Evolutionary conservation across 768 basidiomycete species (phyloP), one percentile per base, ranked within the genome.

Genomic region (Hebeloma cylindrosporum): DNA sequence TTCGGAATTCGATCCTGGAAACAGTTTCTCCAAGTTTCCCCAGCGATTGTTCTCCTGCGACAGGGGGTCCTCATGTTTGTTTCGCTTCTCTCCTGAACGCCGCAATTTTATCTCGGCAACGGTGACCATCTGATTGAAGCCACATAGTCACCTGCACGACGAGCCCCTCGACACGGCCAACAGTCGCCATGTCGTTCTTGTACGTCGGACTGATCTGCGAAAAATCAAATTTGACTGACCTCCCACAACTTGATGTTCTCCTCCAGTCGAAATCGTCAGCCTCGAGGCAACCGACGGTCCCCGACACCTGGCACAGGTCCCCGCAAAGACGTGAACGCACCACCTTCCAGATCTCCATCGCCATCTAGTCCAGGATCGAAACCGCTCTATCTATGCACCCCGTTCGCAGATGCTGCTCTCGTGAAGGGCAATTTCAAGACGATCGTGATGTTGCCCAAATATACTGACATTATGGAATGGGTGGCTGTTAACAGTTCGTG

Each of bases 391-490:
- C 77, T 97, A 8, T 95, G 88, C 65, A 88, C 88, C 42, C 94
- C 94, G 3, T 98, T 98, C 64, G 91, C 88, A 43, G 93, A 95
- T 56, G 87, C 93, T 2, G 92, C 95, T 0, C 77, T 98, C 32
- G 94, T 98, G 47, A 97, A 95, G 65, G 95, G 95, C 17, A 96
- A 93, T 67, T 97, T 96, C 74, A 97, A 95, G 72, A 96, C 93
- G 3, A 97, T 98, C 58, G 93, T 97, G 45, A 88, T 93, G 68
- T 77, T 93, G 42, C 95, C 95, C 5, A 96, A 95, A 64, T 96
- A 94, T 56, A 86, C 90, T 21, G 92, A 95, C 61, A 84, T 91
- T 46, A 94, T 92, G 78, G 93, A 96, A 62, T 96, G 93, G 93
- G 93, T 95, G 21, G 93, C 93, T 8, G 87, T 93, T 31, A 95